phyloP scores from a whole-genome alignment of 495 filamentous ascomycete genomes.

The Xylaria grammica region DNA sequence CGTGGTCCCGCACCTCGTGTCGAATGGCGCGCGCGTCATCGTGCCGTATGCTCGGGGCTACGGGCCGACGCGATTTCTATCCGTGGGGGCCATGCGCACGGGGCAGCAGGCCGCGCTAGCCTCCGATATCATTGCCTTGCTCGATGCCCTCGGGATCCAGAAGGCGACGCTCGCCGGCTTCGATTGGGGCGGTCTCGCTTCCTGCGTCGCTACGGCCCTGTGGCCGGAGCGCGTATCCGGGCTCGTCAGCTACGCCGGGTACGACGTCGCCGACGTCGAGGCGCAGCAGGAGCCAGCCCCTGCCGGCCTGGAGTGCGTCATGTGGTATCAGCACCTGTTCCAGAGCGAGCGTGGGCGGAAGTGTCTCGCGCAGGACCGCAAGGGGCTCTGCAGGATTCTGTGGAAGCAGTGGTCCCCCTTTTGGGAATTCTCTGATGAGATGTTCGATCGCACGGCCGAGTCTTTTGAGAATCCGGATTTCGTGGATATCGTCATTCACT shows the following conservation, averaged over 20 bases:
- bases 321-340: constrained; percentile 27
- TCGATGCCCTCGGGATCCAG: constrained; percentile 56
- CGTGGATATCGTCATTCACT: constrained; percentile 18
- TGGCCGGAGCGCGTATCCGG: constrained; percentile 21
- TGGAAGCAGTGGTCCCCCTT: constrained; percentile 20
- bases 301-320: constrained; percentile 8
- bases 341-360: constrained; percentile 20
- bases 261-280: constrained; percentile 15
- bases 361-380: constrained; percentile 19
- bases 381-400: constrained; percentile 12
- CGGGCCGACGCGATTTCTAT: constrained; percentile 31
- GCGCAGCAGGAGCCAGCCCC: constrained; percentile 6
- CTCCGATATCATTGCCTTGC: constrained; percentile 40
- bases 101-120: constrained; percentile 34
- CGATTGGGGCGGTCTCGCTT: constrained; percentile 24
- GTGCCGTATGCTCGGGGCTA: constrained; percentile 36
- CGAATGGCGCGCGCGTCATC: constrained; percentile 33
- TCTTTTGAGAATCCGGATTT: constrained; percentile 27
- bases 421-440: constrained; percentile 20
- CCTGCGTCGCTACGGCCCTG: constrained; percentile 23
- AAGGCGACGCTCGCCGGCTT: constrained; percentile 40
- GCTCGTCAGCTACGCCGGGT: constrained; percentile 20
- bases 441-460: constrained; percentile 14
- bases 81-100: constrained; percentile 24
- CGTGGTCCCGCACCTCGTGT: constrained; percentile 28